Evolutionary conservation across 2,329 filamentous ascomycete genomes (phyloP).

Genomic region (Fusarium staphyleae): DNA sequence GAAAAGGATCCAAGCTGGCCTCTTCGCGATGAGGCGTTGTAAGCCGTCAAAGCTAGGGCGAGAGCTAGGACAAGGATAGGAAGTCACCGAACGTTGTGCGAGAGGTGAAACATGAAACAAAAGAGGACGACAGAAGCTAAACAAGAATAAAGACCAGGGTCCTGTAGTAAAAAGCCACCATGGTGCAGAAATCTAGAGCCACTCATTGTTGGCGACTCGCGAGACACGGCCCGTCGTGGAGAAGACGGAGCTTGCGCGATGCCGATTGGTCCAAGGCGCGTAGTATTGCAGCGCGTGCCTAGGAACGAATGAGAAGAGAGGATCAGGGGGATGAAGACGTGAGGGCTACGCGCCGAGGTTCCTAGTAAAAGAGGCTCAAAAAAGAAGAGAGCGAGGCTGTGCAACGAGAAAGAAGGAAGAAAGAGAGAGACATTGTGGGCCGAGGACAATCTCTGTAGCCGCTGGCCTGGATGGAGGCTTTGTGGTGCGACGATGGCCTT

Average conservation of each 20-base stretch:
- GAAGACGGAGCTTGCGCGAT: constrained; percentile 16
- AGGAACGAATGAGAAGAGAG: constrained; percentile 32
- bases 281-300: constrained; percentile 35
- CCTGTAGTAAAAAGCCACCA: constrained; percentile 6
- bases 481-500: constrained; percentile 31
- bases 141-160: background rate
- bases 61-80: constrained; percentile 21
- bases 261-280: constrained; percentile 28
- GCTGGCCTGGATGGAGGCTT: constrained; percentile 19
- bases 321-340: background rate
- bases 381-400: constrained; percentile 23
- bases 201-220: constrained; percentile 15
- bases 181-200: constrained; percentile 23
- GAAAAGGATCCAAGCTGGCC: constrained; percentile 14
- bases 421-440: constrained; percentile 23
- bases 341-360: constrained; percentile 7
- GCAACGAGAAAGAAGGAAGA: constrained; percentile 6
- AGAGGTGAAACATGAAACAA: constrained; percentile 35
- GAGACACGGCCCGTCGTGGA: constrained; percentile 13
- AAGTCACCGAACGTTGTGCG: constrained; percentile 14
- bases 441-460: constrained; percentile 40
- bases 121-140: constrained; percentile 7
- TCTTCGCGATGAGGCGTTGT: constrained; percentile 16
- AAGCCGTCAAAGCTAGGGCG: constrained; percentile 14
- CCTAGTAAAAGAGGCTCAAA: background rate